A percentile compares a stretch with the other conserved stretches of the same genome.
These are phyloP conservation scores for Fraxinus angustifolia DNA, from an alignment of 305 asterid species.

Conservation along the genomic window DNA sequence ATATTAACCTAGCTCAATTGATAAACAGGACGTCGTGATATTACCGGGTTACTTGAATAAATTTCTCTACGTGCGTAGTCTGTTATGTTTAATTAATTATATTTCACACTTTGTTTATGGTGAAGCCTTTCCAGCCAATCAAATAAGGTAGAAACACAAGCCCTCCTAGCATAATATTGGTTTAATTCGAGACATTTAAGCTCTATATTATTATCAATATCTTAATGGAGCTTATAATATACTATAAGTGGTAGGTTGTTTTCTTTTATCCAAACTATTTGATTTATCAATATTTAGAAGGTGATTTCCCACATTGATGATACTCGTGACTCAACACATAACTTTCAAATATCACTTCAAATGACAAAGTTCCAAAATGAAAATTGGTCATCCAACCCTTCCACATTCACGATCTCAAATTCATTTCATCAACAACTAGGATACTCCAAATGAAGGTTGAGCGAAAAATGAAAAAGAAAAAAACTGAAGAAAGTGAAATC, in stretches of 20 bases:
- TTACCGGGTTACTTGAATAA: not conserved
- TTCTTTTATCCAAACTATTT: not conserved
- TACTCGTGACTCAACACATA: not conserved
- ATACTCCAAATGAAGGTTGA: not conserved
- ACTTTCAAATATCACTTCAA: not conserved
- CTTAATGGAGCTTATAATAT: not conserved
- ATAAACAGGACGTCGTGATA: not conserved
- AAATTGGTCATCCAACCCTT: not conserved
- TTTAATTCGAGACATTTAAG: not conserved
- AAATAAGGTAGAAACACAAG: not conserved
- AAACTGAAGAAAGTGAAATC: not conserved
- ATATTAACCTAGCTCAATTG: not conserved
- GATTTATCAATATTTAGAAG: not conserved
- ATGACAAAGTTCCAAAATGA: not conserved
- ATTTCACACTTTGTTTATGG: not conserved
- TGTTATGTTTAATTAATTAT: not conserved
- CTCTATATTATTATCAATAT: not conserved
- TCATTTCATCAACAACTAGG: not conserved
- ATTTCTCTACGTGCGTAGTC: not conserved
- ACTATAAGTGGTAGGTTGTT: not conserved
- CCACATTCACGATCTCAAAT: not conserved
- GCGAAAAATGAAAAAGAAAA: not conserved
- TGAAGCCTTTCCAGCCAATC: not conserved
- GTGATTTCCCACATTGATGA: not conserved
- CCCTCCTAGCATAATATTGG: not conserved